Evolutionary conservation across 2,329 filamentous ascomycete genomes (phyloP).

Genomic region (Aspergillus cejpii): DNA sequence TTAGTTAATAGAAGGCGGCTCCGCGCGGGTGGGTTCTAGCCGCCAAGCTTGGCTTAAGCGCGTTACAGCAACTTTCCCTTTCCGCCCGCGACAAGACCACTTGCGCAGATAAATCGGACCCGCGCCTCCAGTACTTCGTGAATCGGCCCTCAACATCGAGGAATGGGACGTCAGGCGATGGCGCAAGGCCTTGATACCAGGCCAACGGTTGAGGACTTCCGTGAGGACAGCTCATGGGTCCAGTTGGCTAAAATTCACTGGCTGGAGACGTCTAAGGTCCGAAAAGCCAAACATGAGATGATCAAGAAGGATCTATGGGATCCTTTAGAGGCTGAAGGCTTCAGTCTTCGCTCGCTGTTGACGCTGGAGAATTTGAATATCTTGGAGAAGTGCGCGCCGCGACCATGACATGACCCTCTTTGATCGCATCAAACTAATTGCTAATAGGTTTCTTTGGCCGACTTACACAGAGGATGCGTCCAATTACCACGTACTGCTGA

Average conservation of each 20-base stretch:
- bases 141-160: slow-evolving; percentile 29
- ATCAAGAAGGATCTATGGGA: slow-evolving; percentile 88
- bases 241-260: slow-evolving; percentile 77
- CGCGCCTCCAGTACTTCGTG: slow-evolving; percentile 53
- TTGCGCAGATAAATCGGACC: slow-evolving; percentile 25
- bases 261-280: slow-evolving; percentile 64
- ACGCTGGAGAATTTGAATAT: slow-evolving; percentile 85
- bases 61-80: slow-evolving; percentile 26
- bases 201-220: slow-evolving; percentile 40
- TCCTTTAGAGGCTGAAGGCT: slow-evolving; percentile 71
- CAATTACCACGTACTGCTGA: slow-evolving; percentile 82
- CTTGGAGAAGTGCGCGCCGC: slow-evolving; percentile 61
- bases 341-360: slow-evolving; percentile 68
- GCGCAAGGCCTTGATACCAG: slow-evolving; percentile 46
- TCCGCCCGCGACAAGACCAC: slow-evolving; percentile 23
- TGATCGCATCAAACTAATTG: slow-evolving; percentile 15
- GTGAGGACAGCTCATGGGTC: slow-evolving; percentile 46
- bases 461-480: slow-evolving; percentile 82
- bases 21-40: slow-evolving; percentile 29
- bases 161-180: slow-evolving; percentile 48
- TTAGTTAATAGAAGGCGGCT: slow-evolving; percentile 12
- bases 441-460: slow-evolving; percentile 81
- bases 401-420: neutral
- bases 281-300: slow-evolving; percentile 71
- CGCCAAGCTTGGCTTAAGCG: slow-evolving; percentile 21